Conservation (phyloP, 2,329 filamentous ascomycete genomes). For the Nemania sp. region DNA sequence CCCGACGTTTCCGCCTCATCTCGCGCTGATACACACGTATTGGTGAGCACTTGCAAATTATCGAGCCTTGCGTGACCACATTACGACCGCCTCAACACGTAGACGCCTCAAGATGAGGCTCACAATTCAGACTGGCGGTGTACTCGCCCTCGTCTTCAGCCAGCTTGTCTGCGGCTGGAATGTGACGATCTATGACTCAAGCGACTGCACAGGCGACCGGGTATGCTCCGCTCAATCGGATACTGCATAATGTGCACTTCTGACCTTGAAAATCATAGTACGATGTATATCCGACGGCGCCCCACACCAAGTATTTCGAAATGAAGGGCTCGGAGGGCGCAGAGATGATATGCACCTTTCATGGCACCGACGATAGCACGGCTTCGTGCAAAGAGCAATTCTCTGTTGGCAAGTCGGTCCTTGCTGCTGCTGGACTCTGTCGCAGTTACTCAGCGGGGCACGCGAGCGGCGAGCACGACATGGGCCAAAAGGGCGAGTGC, state of each 20-base stretch:
- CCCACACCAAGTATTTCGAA: conserved; percentile 26
- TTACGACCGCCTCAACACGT: background rate
- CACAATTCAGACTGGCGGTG: conserved; percentile 9
- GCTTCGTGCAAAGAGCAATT: conserved; percentile 21
- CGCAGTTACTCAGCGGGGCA: conserved; percentile 18
- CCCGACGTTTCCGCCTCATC: background rate
- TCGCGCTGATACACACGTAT: background rate
- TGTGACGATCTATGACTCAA: conserved; percentile 24
- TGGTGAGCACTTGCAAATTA: background rate
- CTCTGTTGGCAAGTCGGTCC: conserved; percentile 21
- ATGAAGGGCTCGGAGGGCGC: conserved; percentile 21
- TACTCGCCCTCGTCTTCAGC: conserved; percentile 17
- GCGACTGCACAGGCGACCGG: conserved; percentile 20
- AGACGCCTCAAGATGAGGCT: conserved; percentile 14
- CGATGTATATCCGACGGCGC: conserved; percentile 11
- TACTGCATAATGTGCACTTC: background rate
- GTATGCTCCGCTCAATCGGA: conserved; percentile 6
- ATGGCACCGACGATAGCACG: conserved; percentile 12
- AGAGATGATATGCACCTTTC: conserved; percentile 21
- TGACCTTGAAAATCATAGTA: conserved; percentile 15
- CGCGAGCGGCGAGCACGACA: conserved; percentile 16
- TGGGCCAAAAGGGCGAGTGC: conserved; percentile 20
- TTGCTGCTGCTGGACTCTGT: conserved; percentile 18
- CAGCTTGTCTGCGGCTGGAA: conserved; percentile 21
- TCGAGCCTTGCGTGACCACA: background rate